Base-by-base conservation (phyloP, 2,329 filamentous ascomycete species). In the Acrocalymma vagum region DNA sequence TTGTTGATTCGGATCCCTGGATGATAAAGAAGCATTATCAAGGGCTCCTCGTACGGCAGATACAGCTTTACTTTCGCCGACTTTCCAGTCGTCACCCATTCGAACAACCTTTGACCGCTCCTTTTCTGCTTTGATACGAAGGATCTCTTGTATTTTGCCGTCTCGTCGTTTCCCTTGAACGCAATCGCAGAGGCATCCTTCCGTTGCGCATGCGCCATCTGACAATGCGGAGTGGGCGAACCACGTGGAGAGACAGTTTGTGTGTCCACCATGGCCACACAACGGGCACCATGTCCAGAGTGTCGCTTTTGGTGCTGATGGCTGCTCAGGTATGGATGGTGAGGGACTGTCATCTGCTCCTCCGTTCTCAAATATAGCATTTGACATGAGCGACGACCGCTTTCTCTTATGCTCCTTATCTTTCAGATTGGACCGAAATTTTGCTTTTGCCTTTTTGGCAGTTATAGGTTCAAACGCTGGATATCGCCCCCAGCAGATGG, bases 211-310 rank as follows among this genome's bases (percentile, higher is more conserved):
- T 20, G 74, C 75, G 11, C 81, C 82, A 48, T 79, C 76, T 24
- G 73, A 70, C 21, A 73, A 50, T 10, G 30, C 62, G 14, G 72
- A 51, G 36, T 78, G 73, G 13, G 67, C 66, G 38, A 83, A 78
- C 82, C 82, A 85, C 10, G 73, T 72, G 6, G 71, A 72, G 20
- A 84, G 72, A 58, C 83, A 86, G 33, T 75, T 75, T 5, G 76
- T 67, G 56, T 86, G 83, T 2, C 78, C 81, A 25, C 78, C 76
- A 53, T 86, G 83, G 4, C 81, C 80, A 60, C 83, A 86, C 9
- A 78, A 70, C 53, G 82, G 73, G 60, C 83, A 86, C 70, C 76
- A 78, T 5, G 77, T 75, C 75, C 77, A 83, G 14, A 82, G 70
- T 6, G 57, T 60, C 27, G 67, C 53, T 31, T 56, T 48, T 41